phyloP scores from a whole-genome alignment of 116 monocot species.

The Zostera marina region DNA sequence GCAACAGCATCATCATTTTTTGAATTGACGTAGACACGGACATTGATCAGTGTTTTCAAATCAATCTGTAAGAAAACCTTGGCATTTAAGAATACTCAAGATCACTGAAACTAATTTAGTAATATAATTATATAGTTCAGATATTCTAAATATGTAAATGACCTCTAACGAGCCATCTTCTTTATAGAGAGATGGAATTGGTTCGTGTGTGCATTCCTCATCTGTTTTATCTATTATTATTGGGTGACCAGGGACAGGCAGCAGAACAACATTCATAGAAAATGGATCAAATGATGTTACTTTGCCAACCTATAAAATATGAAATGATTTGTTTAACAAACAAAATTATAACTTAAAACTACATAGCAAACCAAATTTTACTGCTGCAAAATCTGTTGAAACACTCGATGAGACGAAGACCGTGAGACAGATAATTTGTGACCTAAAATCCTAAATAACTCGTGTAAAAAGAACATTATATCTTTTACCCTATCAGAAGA shows the following conservation, averaged over 20 bases:
- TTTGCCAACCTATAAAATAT: conserved; percentile 53
- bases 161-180: conserved; percentile 36
- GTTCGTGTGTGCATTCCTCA: conserved; percentile 5
- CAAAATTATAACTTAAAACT: neutral
- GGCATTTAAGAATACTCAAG: neutral
- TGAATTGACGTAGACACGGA: conserved; percentile 30
- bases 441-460: too few species aligned
- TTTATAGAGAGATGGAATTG: conserved; percentile 10
- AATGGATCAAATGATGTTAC: conserved; percentile 45
- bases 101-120: neutral
- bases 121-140: neutral
- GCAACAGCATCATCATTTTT: neutral
- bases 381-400: neutral
- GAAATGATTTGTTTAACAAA: conserved; percentile 1
- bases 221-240: conserved; percentile 16
- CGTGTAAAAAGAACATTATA: neutral
- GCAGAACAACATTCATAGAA: conserved; percentile 29
- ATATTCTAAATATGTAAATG: neutral
- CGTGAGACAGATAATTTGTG: too few species aligned
- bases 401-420: neutral
- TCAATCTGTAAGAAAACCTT: conserved; percentile 31
- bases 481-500: conserved; percentile 71
- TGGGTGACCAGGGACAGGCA: conserved; percentile 44
- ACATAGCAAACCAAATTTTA: neutral
- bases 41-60: conserved; percentile 47